Evolutionary conservation across 2,329 filamentous ascomycete genomes (phyloP).

Genomic region (Ophiostoma australiae): DNA sequence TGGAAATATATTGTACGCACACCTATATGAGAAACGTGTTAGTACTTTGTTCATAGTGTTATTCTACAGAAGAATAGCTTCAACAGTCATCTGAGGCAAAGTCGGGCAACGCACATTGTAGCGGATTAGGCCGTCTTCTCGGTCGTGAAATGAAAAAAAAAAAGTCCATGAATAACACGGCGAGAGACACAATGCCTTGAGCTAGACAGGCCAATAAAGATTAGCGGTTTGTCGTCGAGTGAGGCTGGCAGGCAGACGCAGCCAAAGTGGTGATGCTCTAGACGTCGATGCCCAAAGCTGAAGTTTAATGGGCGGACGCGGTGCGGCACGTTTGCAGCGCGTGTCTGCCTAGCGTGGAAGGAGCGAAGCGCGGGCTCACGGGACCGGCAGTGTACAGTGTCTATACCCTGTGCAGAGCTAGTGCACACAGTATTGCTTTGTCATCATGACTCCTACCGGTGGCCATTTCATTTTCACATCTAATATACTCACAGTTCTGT

Average conservation of each 20-base stretch:
- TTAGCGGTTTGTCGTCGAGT: neutral
- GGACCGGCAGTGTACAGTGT: slow-evolving; percentile 19
- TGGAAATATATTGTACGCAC: neutral
- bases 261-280: slow-evolving; percentile 6
- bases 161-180: neutral
- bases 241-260: slow-evolving; percentile 8
- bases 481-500: too few relatives aligned
- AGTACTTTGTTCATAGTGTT: neutral
- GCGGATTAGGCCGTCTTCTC: neutral
- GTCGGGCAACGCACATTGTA: neutral
- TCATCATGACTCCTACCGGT: too few relatives aligned
- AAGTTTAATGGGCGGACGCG: slow-evolving; percentile 6
- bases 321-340: slow-evolving; percentile 10
- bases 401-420: neutral
- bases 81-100: neutral
- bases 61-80: neutral
- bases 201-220: neutral
- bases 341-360: slow-evolving; percentile 23
- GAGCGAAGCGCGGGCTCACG: slow-evolving; percentile 25
- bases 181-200: neutral
- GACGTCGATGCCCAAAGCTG: neutral
- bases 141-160: neutral
- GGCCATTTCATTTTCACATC: too few relatives aligned
- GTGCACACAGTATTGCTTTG: neutral
- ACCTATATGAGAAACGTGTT: neutral